Base-by-base conservation (phyloP, 306 rosid genomes). In the Dryas alaskensis region DNA sequence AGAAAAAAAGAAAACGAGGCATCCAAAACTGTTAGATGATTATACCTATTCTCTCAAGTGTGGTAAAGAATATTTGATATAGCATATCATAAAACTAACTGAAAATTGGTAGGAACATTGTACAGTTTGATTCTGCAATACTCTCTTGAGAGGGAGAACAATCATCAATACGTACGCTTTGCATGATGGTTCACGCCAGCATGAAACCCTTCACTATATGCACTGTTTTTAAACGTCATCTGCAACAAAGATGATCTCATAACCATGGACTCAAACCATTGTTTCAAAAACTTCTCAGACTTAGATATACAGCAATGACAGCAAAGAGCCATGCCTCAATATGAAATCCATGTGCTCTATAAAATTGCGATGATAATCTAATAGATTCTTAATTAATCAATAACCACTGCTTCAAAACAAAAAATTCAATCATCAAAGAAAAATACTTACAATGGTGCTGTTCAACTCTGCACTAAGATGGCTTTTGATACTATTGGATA, bases 161-260 rank as follows among this genome's bases (percentile, higher is more conserved):
- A 12, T 70, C 59, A 71, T 55, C 58, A 74, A 37, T 60, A 76
- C 4, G 71, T 37, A 40, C 54, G 84, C 65, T 82, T 87, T 62
- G 84, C 72, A 61, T 76, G 87, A 78, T 62, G 77, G 67, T 60
- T 86, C 78, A 77, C 58, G 54, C 95, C 99, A 31, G 97, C 92
- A 69, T 89, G 89, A 66, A 92, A 95, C 59, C 99, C 99, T 86
- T 95, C 99, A 0, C 97, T 86, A 78, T 90, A 95, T 61, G 99
- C 96, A 4, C 86, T 73, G 84, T 85, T 87, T 84, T 88, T 89
- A 76, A 90, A 90, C 10, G 84, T 87, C 89, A 85, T 84, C 98
- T 92, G 89, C 78, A 73, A 72, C 14, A 61, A 71, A 31, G 31
- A 69, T 1, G 44, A 63, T 52, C 27, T 13, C 1, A 8, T 6